Evolutionary conservation across 768 basidiomycete genomes (phyloP).

Genomic region (Tulasnella sp.): DNA sequence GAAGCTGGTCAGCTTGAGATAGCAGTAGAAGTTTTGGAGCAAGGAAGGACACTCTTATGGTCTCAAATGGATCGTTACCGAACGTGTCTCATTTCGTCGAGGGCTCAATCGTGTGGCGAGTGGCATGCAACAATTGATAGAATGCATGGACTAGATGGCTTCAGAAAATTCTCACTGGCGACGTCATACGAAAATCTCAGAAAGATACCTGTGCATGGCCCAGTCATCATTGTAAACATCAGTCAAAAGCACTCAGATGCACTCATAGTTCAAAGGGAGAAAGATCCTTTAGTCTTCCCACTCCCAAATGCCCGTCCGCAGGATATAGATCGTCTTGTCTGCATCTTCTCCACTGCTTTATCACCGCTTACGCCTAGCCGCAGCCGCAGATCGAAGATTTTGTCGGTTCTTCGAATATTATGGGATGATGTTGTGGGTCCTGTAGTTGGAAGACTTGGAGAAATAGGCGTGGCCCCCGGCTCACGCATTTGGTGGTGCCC

Average conservation of each 20-base stretch:
- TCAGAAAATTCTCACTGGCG: constrained; percentile 1
- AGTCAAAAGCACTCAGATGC: not conserved
- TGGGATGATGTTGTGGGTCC: not conserved
- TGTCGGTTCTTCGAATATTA: not conserved
- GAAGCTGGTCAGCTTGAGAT: too few relatives aligned
- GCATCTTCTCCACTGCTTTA: not conserved
- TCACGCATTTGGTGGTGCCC: constrained; percentile 4
- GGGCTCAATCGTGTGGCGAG: not conserved
- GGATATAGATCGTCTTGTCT: not conserved
- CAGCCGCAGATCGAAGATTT: not conserved
- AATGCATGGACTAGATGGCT: constrained; percentile 4
- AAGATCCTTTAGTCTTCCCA: not conserved
- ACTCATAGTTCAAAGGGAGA: not conserved
- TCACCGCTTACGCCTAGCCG: not conserved
- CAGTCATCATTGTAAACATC: constrained; percentile 1
- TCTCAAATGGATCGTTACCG: too few relatives aligned
- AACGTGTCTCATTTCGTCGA: too few relatives aligned
- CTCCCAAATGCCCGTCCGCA: not conserved
- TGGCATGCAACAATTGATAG: constrained; percentile 1
- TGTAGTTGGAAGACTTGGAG: not conserved
- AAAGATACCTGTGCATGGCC: not conserved
- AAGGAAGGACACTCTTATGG: too few relatives aligned
- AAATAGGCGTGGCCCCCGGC: not conserved
- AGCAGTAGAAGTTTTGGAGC: too few relatives aligned
- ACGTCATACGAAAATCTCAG: not conserved